Conservation (phyloP, 768 basidiomycete species). For the Suillus variegatus region DNA sequence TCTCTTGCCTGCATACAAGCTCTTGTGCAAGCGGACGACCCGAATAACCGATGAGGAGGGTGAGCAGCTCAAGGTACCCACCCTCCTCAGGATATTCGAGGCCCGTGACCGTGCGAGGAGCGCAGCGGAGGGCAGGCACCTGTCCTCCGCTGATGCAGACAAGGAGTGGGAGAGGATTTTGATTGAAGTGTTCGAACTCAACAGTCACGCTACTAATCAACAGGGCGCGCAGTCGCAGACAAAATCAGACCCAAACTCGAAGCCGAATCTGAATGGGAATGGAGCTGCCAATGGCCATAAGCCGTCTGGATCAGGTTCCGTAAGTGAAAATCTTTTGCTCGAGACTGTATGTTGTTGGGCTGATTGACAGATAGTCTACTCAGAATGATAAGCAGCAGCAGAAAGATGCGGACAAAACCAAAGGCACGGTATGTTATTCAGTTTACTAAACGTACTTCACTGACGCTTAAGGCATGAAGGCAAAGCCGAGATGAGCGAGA, state of each 20-base stretch:
- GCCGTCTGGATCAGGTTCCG: not conserved
- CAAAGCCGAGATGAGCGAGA: not conserved
- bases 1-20: slow-evolving; percentile 41
- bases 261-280: not conserved
- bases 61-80: slow-evolving; percentile 53
- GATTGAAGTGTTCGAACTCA: slow-evolving; percentile 32
- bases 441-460: not conserved
- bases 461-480: not conserved
- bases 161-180: slow-evolving; percentile 33
- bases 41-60: slow-evolving; percentile 58
- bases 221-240: not conserved
- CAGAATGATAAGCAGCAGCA: not conserved
- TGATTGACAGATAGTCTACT: not conserved
- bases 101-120: slow-evolving; percentile 52
- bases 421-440: not conserved
- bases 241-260: not conserved
- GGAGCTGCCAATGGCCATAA: not conserved
- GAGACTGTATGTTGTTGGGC: not conserved
- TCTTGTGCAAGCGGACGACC: slow-evolving; percentile 50
- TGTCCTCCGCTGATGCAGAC: slow-evolving; percentile 26
- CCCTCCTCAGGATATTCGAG: slow-evolving; percentile 49
- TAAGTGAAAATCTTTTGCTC: not conserved
- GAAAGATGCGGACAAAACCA: not conserved
- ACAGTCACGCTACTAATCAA: not conserved
- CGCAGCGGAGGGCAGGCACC: slow-evolving; percentile 31